A percentile compares a stretch with the other conserved stretches of the same genome.
phyloP scores from a whole-genome alignment of 2,329 filamentous ascomycete genomes.

The Sporothrix curviconia region DNA sequence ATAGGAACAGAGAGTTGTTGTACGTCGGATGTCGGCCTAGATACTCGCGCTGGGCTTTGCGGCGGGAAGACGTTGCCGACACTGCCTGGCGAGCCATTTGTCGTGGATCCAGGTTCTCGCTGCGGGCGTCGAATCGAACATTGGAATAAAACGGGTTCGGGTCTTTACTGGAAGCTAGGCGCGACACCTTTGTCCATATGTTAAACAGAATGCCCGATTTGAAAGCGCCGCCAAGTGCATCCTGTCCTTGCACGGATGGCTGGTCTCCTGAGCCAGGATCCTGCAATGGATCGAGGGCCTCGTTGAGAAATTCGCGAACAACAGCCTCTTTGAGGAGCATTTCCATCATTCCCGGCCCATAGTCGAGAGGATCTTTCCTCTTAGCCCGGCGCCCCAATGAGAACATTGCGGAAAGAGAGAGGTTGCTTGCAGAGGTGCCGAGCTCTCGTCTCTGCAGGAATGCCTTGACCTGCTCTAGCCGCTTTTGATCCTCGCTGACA shows the following conservation, averaged over 20 bases:
- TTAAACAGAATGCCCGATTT: conserved; percentile 54
- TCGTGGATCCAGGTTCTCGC: conserved; percentile 75
- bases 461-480: conserved; percentile 89
- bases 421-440: conserved; percentile 62
- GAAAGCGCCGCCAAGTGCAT: conserved; percentile 28
- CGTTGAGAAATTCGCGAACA: conserved; percentile 88
- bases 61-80: conserved; percentile 71
- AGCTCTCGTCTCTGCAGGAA: conserved; percentile 90
- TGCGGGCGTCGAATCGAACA: conserved; percentile 59
- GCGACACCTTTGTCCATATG: conserved; percentile 54
- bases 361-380: conserved; percentile 78
- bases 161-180: conserved; percentile 57
- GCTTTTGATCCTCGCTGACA: conserved; percentile 96
- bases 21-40: conserved; percentile 80
- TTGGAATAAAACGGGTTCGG: conserved; percentile 94
- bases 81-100: conserved; percentile 89
- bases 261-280: conserved; percentile 31
- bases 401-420: conserved; percentile 68
- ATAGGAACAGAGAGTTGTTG: conserved; percentile 87
- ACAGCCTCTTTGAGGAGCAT: conserved; percentile 96
- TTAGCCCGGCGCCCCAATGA: conserved; percentile 53
- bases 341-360: conserved; percentile 84
- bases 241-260: conserved; percentile 28
- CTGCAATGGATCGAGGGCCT: conserved; percentile 46
- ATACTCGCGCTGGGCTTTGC: conserved; percentile 85